Percentiles rank a stretch among this genome's conserved stretches.
These are phyloP conservation scores for Ensete glaucum DNA, from an alignment of 176 grass and related monocot species.

Conservation along the genomic window DNA sequence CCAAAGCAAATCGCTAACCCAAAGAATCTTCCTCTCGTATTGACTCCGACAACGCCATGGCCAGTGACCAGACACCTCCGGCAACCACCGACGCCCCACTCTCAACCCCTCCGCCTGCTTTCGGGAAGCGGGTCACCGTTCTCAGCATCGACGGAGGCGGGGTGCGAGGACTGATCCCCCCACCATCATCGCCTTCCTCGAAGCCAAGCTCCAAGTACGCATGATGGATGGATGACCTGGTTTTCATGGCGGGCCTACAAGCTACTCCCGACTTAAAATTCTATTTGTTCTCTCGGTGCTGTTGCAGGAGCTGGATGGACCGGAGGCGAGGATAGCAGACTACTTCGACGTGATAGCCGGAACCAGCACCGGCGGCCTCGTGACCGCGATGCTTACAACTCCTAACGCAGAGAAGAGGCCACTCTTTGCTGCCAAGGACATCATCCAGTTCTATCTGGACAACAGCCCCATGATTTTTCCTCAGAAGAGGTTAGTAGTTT, in stretches of 20 bases:
- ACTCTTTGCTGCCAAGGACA: conserved; percentile 38
- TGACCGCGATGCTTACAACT: conserved; percentile 51
- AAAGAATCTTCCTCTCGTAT: too few species aligned
- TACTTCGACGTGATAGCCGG: conserved; percentile 78
- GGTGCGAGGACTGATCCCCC: conserved; percentile 57
- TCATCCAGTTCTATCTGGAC: conserved; percentile 47
- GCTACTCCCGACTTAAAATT: conserved; percentile 23
- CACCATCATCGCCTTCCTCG: conserved; percentile 45
- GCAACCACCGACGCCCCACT: not conserved
- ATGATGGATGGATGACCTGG: conserved; percentile 33
- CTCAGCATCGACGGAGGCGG: conserved; percentile 74
- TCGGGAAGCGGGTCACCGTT: conserved; percentile 36
- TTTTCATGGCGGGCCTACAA: conserved; percentile 31
- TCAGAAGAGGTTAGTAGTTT: conserved; percentile 15
- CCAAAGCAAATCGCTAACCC: too few species aligned
- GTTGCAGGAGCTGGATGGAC: conserved; percentile 51
- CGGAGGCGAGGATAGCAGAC: conserved; percentile 40
- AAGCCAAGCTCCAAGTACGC: conserved; percentile 56
- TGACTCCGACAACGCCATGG: not conserved
- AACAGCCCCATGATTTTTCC: conserved; percentile 59
- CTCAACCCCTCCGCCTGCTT: conserved; percentile 17
- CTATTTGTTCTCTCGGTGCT: conserved; percentile 37
- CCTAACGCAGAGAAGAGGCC: conserved; percentile 40
- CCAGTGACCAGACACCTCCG: not conserved
- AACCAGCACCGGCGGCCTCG: conserved; percentile 60